phyloP scores from a whole-genome alignment of 2,329 filamentous ascomycete species.

The Aspergillus brasiliensis region DNA sequence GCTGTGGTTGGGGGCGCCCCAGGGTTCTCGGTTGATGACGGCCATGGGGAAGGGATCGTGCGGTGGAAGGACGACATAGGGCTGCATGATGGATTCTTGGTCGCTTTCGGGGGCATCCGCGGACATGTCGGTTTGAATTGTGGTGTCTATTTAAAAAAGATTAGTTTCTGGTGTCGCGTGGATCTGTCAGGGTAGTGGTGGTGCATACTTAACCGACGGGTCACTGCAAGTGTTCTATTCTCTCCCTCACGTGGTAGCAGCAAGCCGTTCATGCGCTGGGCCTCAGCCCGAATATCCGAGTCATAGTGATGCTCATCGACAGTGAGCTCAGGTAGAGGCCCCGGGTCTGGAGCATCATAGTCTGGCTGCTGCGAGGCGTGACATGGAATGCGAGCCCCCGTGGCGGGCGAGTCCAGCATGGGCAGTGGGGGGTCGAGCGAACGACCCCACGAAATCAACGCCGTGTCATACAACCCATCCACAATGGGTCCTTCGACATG shows the following conservation, averaged over 20 bases:
- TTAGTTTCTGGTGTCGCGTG: not conserved
- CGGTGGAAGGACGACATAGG: slow-evolving; percentile 60
- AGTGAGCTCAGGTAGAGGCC: slow-evolving; percentile 57
- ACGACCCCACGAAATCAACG: slow-evolving; percentile 71
- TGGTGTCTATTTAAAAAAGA: slow-evolving; percentile 48
- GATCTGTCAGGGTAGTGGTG: too few relatives aligned
- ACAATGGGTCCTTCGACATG: slow-evolving; percentile 77
- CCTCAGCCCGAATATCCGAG: slow-evolving; percentile 60
- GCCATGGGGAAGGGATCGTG: slow-evolving; percentile 68
- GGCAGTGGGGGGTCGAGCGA: slow-evolving; percentile 62
- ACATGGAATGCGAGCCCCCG: slow-evolving; percentile 26
- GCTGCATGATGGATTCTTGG: slow-evolving; percentile 62
- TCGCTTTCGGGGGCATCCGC: slow-evolving; percentile 58
- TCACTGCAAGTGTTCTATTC: slow-evolving; percentile 60
- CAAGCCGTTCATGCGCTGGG: slow-evolving; percentile 61
- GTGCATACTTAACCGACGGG: slow-evolving; percentile 61
- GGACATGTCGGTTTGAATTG: slow-evolving; percentile 54
- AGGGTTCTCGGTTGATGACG: slow-evolving; percentile 69
- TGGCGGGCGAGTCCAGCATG: slow-evolving; percentile 54
- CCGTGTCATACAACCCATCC: slow-evolving; percentile 73
- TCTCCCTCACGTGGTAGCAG: slow-evolving; percentile 56
- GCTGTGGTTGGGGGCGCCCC: slow-evolving; percentile 63
- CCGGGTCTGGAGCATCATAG: slow-evolving; percentile 16
- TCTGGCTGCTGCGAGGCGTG: slow-evolving; percentile 15
- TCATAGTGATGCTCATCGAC: slow-evolving; percentile 67